Percentiles rank a stretch among this genome's conserved stretches.
These are phyloP conservation scores for Aureobasidium sp. DNA, from an alignment of 2,329 filamentous ascomycete genomes.

Conservation along the genomic window DNA sequence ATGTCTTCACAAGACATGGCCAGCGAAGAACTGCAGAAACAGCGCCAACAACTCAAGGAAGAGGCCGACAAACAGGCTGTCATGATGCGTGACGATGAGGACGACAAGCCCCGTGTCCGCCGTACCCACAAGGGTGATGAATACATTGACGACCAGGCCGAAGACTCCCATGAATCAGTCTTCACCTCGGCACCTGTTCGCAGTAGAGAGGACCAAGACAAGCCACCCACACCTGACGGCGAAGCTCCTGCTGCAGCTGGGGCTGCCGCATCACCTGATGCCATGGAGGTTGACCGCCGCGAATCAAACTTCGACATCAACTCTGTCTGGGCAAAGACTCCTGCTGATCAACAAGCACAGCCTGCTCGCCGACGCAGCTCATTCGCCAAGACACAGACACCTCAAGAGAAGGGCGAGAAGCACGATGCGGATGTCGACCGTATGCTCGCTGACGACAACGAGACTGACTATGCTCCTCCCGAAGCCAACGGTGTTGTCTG, in stretches of 20 bases:
- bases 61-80: constrained; percentile 77
- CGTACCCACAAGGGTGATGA: constrained; percentile 95
- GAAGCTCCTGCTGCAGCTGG: constrained; percentile 14
- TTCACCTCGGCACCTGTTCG: constrained; percentile 38
- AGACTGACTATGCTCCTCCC: constrained; percentile 72
- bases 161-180: constrained; percentile 32
- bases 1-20: constrained; percentile 91
- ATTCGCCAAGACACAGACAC: constrained; percentile 19
- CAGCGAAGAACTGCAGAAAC: constrained; percentile 75
- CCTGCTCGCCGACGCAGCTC: constrained; percentile 38
- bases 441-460: constrained; percentile 72
- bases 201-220: constrained; percentile 28
- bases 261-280: constrained; percentile 15
- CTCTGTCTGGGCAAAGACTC: constrained; percentile 72
- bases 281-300: constrained; percentile 33
- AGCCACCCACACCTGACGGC: background rate
- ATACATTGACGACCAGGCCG: constrained; percentile 65
- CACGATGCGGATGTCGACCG: constrained; percentile 86
- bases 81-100: constrained; percentile 59
- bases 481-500: constrained; percentile 63
- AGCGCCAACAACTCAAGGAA: constrained; percentile 68
- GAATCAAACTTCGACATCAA: constrained; percentile 62
- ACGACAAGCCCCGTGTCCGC: constrained; percentile 64
- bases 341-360: constrained; percentile 14
- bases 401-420: constrained; percentile 46